These are phyloP conservation scores for Davidsoniella virescens DNA, from an alignment of 2,329 filamentous ascomycete genomes.

Conservation along the genomic window DNA sequence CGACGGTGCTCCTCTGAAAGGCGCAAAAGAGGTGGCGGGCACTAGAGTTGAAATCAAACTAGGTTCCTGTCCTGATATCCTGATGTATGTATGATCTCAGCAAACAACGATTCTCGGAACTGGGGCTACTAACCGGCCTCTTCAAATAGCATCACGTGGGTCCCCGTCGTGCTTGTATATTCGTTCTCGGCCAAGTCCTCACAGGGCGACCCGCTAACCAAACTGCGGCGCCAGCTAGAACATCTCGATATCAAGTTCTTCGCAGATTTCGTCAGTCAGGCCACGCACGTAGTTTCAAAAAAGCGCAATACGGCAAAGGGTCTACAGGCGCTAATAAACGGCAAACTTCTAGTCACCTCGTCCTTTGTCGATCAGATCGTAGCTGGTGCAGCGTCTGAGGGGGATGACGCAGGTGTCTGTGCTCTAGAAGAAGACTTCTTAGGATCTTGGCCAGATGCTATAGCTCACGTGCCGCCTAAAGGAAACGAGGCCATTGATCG, in stretches of 20 bases:
- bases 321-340: slow-evolving; percentile 72
- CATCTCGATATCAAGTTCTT: slow-evolving; percentile 79
- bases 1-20: slow-evolving; percentile 55
- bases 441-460: slow-evolving; percentile 58
- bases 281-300: slow-evolving; percentile 75
- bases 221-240: slow-evolving; percentile 52
- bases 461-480: slow-evolving; percentile 53
- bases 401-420: slow-evolving; percentile 33
- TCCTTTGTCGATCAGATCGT: slow-evolving; percentile 60
- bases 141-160: slow-evolving; percentile 52
- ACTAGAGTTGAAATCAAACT: slow-evolving; percentile 51
- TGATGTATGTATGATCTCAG: slow-evolving; percentile 29
- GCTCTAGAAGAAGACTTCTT: slow-evolving; percentile 68
- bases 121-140: too few species aligned
- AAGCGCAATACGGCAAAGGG: slow-evolving; percentile 84
- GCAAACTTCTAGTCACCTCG: slow-evolving; percentile 57
- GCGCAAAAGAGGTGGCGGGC: slow-evolving; percentile 35
- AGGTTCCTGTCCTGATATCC: slow-evolving; percentile 50
- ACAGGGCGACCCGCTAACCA: slow-evolving; percentile 46
- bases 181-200: slow-evolving; percentile 57
- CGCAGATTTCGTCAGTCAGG: slow-evolving; percentile 51
- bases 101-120: not conserved
- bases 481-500: slow-evolving; percentile 61
- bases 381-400: slow-evolving; percentile 28
- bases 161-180: slow-evolving; percentile 66